A percentile compares a stretch with the other conserved stretches of the same genome.
phyloP scores from a whole-genome alignment of 371 early-diverging fungal genomes.

The Syncephalastrum sp. region DNA sequence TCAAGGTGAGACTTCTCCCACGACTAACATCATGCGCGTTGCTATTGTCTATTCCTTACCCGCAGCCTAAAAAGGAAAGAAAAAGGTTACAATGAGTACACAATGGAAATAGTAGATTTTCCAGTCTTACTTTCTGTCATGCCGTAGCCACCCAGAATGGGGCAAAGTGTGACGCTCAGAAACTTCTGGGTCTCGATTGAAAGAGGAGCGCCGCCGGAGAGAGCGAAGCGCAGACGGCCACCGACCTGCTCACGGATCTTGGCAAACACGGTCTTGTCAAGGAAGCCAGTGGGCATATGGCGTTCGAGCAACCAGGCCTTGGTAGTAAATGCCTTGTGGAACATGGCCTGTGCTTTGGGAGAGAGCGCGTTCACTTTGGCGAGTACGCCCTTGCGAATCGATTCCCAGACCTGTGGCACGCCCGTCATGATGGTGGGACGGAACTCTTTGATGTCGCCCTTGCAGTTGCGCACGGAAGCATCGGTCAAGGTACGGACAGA shows the following conservation, averaged over 20 bases:
- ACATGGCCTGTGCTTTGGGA: slow-evolving; percentile 69
- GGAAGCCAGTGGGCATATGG: slow-evolving; percentile 66
- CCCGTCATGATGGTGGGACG: slow-evolving; percentile 92
- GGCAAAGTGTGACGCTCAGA: slow-evolving; percentile 79
- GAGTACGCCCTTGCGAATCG: slow-evolving; percentile 85
- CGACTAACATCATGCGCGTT: not conserved
- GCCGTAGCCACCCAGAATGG: slow-evolving; percentile 91
- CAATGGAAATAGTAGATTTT: not conserved
- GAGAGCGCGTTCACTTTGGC: slow-evolving; percentile 67
- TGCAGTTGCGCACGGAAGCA: slow-evolving; percentile 87
- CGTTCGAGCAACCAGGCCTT: slow-evolving; percentile 74
- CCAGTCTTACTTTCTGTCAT: slow-evolving; percentile 54
- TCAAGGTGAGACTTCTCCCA: not conserved
- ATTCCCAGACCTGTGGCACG: slow-evolving; percentile 93
- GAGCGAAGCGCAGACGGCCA: slow-evolving; percentile 83
- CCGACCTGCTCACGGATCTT: slow-evolving; percentile 91
- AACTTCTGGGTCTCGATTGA: slow-evolving; percentile 84
- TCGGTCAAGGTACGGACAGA: slow-evolving; percentile 85
- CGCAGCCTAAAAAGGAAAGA: slow-evolving; percentile 28
- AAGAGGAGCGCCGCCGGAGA: slow-evolving; percentile 96
- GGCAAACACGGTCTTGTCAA: slow-evolving; percentile 88
- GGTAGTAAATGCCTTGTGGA: slow-evolving; percentile 70
- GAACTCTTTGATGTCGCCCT: slow-evolving; percentile 92
- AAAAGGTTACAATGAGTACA: not conserved
- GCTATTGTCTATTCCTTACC: slow-evolving; percentile 22